Percentiles rank a stretch among this genome's conserved stretches.
These are phyloP conservation scores for Trypanosoma mega DNA, from an alignment of 208 protist species.

Conservation along the genomic window DNA sequence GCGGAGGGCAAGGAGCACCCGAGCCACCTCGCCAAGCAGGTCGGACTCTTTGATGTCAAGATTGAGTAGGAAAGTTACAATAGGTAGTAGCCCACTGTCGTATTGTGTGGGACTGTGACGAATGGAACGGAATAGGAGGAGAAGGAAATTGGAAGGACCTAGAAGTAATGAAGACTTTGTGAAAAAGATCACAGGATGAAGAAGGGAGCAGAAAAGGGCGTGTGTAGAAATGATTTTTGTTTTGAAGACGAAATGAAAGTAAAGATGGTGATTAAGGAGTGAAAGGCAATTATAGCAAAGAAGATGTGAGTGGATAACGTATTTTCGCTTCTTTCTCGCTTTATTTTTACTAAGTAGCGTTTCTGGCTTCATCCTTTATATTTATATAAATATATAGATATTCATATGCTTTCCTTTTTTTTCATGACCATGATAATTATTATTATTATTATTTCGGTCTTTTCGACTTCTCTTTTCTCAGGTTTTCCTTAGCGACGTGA, in stretches of 20 bases:
- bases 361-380: slow-evolving; percentile 15
- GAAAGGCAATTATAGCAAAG: not conserved
- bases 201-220: too few species aligned
- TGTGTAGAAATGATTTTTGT: too few species aligned
- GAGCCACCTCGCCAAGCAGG: slow-evolving; percentile 60
- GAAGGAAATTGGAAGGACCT: not conserved
- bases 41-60: slow-evolving; percentile 85
- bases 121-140: not conserved
- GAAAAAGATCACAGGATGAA: too few species aligned
- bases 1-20: slow-evolving; percentile 85
- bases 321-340: not conserved
- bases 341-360: not conserved
- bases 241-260: too few species aligned
- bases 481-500: not conserved
- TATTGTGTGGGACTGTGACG: not conserved
- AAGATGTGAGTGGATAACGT: not conserved
- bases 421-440: too few species aligned
- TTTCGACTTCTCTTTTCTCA: not conserved
- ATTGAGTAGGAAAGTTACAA: slow-evolving; percentile 54
- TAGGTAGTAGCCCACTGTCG: not conserved
- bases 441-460: not conserved
- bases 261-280: not conserved
- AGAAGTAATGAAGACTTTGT: not conserved
- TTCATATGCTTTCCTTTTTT: too few species aligned
- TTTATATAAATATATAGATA: too few species aligned